These are phyloP conservation scores for Yarrowia sp. DNA, from an alignment of 805 yeast species.

Conservation along the genomic window DNA sequence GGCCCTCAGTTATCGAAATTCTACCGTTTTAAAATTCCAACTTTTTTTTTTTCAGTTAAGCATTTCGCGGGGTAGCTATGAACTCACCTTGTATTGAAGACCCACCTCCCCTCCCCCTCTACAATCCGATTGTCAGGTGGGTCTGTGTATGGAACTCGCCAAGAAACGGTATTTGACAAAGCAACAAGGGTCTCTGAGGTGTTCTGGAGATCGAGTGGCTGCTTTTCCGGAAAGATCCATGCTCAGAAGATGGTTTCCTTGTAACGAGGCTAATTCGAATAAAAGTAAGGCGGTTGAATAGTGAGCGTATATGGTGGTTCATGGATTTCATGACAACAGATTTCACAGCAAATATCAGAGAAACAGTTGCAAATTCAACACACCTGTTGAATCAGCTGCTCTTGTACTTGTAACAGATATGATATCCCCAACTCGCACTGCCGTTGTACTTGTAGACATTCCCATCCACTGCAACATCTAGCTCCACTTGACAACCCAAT, in stretches of 20 bases:
- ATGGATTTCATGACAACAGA: no score
- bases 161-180: neutral
- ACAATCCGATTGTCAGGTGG: constrained; percentile 3
- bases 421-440: no score
- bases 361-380: no score
- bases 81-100: neutral
- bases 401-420: no score
- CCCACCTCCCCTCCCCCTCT: constrained; percentile 13
- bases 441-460: no score
- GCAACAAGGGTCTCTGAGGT: neutral
- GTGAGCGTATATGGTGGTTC: no score
- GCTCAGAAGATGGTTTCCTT: neutral
- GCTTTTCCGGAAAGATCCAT: neutral
- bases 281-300: neutral
- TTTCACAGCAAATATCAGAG: no score
- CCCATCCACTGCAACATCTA: neutral
- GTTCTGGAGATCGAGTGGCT: neutral
- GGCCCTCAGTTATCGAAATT: no score
- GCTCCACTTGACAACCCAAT: neutral
- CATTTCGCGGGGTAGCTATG: neutral
- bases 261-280: neutral
- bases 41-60: neutral
- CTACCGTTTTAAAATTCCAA: no score
- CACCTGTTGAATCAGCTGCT: no score
- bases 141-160: neutral